These are phyloP conservation scores for Solanum verrucosum DNA, from an alignment of 257 asterid genomes.

Conservation along the genomic window DNA sequence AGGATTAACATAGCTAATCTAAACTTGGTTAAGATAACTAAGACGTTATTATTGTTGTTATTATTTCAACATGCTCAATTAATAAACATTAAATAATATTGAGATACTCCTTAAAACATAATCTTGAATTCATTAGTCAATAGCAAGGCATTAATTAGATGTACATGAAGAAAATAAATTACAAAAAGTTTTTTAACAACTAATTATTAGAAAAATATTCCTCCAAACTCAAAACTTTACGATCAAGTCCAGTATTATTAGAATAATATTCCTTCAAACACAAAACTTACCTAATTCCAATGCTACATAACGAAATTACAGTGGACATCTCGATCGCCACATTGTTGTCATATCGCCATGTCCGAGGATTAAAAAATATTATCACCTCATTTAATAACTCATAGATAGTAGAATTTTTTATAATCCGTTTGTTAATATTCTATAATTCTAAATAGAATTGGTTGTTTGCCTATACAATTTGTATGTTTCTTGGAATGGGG, in stretches of 20 bases:
- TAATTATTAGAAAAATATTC: not conserved
- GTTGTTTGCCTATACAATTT: too few species aligned
- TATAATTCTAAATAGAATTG: too few species aligned
- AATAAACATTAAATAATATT: not conserved
- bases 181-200: too few species aligned
- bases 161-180: too few species aligned
- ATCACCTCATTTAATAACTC: not conserved
- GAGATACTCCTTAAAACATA: not conserved
- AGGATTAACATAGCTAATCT: too few species aligned
- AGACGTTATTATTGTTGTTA: too few species aligned
- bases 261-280: not conserved
- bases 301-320: not conserved
- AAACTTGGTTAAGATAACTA: too few species aligned
- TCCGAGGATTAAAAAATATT: not conserved
- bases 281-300: not conserved
- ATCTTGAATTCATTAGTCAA: not conserved
- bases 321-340: not conserved
- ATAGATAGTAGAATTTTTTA: too few species aligned
- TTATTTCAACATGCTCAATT: too few species aligned
- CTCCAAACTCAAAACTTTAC: not conserved
- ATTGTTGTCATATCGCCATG: not conserved
- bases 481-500: too few species aligned
- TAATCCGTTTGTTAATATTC: too few species aligned
- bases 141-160: not conserved
- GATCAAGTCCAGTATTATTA: too few species aligned